Evolutionary conservation across 2,329 filamentous ascomycete genomes (phyloP).

Genomic region (Colletotrichum salicis): DNA sequence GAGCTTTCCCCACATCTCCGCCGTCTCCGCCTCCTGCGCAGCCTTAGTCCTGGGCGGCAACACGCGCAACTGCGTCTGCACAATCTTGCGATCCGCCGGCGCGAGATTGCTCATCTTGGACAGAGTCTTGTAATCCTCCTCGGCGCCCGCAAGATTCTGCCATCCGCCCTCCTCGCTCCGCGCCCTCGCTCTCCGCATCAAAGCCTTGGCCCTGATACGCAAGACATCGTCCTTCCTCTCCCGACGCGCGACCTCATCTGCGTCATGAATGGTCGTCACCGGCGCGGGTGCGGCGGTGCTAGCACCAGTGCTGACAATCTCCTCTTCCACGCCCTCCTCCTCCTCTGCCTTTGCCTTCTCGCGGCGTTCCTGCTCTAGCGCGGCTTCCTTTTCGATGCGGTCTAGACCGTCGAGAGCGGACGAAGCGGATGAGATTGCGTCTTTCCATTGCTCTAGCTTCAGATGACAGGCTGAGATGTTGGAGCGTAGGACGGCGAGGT

Average conservation of each 20-base stretch:
- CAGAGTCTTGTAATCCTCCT: constrained; percentile 81
- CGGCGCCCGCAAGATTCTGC: constrained; percentile 80
- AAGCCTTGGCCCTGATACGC: constrained; percentile 83
- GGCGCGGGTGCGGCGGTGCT: constrained; percentile 57
- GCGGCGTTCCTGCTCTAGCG: constrained; percentile 38
- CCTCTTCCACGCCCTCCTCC: constrained; percentile 57
- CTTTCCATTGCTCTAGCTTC: constrained; percentile 86
- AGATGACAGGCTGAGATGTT: constrained; percentile 92
- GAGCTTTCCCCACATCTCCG: constrained; percentile 97
- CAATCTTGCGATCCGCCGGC: constrained; percentile 72
- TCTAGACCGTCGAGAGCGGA: constrained; percentile 79
- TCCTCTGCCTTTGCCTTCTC: constrained; percentile 61
- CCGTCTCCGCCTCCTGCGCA: constrained; percentile 88
- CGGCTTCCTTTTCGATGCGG: constrained; percentile 57
- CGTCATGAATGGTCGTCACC: constrained; percentile 36
- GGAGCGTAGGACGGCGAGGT: constrained; percentile 85
- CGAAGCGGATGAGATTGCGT: constrained; percentile 79
- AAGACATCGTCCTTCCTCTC: constrained; percentile 71
- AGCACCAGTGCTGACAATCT: constrained; percentile 70
- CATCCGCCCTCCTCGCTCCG: constrained; percentile 79
- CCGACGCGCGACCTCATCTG: constrained; percentile 42
- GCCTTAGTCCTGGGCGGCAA: constrained; percentile 77
- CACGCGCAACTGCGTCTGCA: constrained; percentile 71
- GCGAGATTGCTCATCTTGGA: constrained; percentile 69
- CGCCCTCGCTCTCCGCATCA: constrained; percentile 82